Evolutionary conservation across 208 protist species (phyloP).

Genomic region (Leishmania amazonensis): DNA sequence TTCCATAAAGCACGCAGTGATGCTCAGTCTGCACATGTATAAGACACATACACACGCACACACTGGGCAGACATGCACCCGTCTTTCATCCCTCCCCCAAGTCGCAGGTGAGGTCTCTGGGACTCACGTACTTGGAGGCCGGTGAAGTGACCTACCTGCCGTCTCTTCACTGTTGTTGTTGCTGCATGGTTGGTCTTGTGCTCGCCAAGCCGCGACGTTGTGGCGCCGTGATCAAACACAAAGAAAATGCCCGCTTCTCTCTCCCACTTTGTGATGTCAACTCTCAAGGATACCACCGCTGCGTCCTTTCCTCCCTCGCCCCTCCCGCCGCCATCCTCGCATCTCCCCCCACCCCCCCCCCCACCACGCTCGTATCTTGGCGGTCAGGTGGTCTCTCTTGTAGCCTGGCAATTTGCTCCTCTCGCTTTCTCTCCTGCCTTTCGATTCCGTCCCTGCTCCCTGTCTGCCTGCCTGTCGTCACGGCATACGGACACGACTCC

Average conservation of each 20-base stretch:
- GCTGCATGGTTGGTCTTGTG: background rate
- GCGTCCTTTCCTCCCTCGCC: background rate
- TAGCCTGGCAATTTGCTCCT: background rate
- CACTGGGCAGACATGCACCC: background rate
- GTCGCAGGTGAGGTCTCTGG: background rate
- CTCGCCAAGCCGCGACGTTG: background rate
- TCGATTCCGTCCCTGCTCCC: background rate
- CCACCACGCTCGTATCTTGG: background rate
- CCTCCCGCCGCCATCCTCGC: background rate
- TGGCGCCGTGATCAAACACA: background rate
- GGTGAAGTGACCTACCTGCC: background rate
- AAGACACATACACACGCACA: background rate
- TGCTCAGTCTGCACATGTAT: background rate
- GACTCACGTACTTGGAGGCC: background rate
- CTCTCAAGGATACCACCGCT: background rate
- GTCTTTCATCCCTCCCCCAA: background rate
- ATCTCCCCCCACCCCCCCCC: background rate
- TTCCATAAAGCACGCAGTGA: background rate
- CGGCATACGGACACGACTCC: background rate
- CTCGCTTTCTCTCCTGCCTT: background rate
- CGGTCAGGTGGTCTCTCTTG: background rate
- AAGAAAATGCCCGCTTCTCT: background rate
- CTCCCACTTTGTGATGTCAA: background rate
- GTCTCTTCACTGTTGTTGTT: background rate
- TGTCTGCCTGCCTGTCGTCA: background rate